A percentile compares a stretch with the other conserved stretches of the same genome.
phyloP scores from a whole-genome alignment of 352 stramenopile genomes.

The Pythium monospermum region DNA sequence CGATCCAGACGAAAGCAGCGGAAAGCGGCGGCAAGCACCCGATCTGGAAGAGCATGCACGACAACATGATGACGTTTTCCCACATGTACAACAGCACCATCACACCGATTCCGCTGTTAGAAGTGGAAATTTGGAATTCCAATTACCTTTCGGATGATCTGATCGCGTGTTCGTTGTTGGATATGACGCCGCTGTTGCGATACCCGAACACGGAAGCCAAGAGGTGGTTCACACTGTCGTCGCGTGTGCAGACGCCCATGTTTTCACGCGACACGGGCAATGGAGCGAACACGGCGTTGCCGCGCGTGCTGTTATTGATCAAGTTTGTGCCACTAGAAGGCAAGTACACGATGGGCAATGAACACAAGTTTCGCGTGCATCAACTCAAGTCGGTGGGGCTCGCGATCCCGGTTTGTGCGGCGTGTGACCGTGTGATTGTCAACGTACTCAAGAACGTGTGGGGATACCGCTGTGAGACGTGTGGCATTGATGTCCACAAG shows the following conservation, averaged over 20 bases:
- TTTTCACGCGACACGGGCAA: slow-evolving; percentile 19
- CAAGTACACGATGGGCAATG: slow-evolving; percentile 48
- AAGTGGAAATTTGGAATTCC: slow-evolving; percentile 84
- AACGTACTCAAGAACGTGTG: slow-evolving; percentile 75
- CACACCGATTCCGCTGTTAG: slow-evolving; percentile 75
- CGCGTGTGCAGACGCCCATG: slow-evolving; percentile 31
- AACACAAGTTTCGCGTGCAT: slow-evolving; percentile 85
- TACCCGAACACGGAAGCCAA: slow-evolving; percentile 67
- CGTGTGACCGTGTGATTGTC: slow-evolving; percentile 82
- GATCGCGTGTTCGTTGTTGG: slow-evolving; percentile 69
- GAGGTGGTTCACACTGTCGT: slow-evolving; percentile 80
- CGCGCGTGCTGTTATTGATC: slow-evolving; percentile 67
- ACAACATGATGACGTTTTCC: slow-evolving; percentile 79
- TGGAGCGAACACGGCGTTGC: slow-evolving; percentile 34
- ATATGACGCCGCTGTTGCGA: slow-evolving; percentile 77
- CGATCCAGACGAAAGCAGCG: slow-evolving; percentile 68
- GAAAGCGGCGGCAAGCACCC: slow-evolving; percentile 73
- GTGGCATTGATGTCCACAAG: slow-evolving; percentile 81
- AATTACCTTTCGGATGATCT: slow-evolving; percentile 81
- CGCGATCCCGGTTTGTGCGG: slow-evolving; percentile 67
- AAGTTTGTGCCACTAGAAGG: slow-evolving; percentile 70
- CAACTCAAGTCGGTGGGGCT: slow-evolving; percentile 83
- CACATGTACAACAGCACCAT: slow-evolving; percentile 89
- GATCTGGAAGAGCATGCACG: slow-evolving; percentile 62
- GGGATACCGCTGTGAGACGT: slow-evolving; percentile 81